These are phyloP conservation scores for Graphiopsis chlorocephala DNA, from an alignment of 2,329 filamentous ascomycete genomes.

Conservation along the genomic window DNA sequence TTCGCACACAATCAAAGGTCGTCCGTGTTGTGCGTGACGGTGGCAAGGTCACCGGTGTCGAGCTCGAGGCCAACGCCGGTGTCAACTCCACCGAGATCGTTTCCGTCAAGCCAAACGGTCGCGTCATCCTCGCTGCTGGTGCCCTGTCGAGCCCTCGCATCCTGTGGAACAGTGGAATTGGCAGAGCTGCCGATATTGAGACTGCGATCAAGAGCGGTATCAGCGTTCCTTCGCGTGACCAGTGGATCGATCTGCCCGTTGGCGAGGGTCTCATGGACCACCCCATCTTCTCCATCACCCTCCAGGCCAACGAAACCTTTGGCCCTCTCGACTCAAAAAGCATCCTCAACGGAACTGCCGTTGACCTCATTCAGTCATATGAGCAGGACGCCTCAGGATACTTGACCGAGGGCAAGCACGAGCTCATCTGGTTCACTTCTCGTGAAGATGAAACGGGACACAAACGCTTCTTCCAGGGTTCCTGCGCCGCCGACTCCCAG, in stretches of 20 bases:
- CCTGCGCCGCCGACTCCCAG: constrained; percentile 64
- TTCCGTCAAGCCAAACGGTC: constrained; percentile 58
- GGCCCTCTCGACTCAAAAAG: constrained; percentile 45
- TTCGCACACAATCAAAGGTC: constrained; percentile 67
- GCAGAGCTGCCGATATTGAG: constrained; percentile 51
- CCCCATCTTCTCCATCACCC: constrained; percentile 49
- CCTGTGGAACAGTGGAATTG: constrained; percentile 67
- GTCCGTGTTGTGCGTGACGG: constrained; percentile 62
- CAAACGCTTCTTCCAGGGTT: constrained; percentile 60
- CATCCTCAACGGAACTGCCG: constrained; percentile 44
- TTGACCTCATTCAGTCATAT: constrained; percentile 43
- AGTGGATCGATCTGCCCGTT: constrained; percentile 54
- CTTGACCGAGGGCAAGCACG: constrained; percentile 62
- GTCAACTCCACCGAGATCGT: constrained; percentile 53
- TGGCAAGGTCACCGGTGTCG: constrained; percentile 63
- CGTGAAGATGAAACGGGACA: constrained; percentile 58
- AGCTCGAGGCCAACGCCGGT: constrained; percentile 58
- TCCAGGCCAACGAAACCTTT: constrained; percentile 52
- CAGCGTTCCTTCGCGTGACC: constrained; percentile 42
- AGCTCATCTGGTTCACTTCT: constrained; percentile 63
- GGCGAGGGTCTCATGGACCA: constrained; percentile 59
- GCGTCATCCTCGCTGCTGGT: constrained; percentile 66
- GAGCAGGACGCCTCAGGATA: constrained; percentile 57
- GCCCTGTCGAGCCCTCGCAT: constrained; percentile 67
- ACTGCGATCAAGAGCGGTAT: constrained; percentile 44